Conservation (phyloP, 352 stramenopile genomes). For the Globisporangium abappressorium region DNA sequence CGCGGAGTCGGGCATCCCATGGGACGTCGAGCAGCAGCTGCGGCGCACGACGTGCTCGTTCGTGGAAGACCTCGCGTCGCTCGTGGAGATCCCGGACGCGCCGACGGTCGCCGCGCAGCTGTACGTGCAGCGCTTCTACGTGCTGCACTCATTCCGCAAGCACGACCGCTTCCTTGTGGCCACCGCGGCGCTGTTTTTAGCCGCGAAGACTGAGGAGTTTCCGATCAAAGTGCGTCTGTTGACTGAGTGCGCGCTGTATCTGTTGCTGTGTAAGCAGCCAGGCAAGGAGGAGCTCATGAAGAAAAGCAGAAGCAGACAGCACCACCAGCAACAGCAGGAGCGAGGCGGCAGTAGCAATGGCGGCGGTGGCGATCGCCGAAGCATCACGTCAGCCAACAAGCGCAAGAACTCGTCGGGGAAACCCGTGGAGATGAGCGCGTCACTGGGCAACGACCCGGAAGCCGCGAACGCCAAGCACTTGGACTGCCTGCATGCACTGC, state of each 20-base stretch:
- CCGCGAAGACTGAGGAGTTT: slow-evolving; percentile 75
- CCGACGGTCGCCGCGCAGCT: slow-evolving; percentile 57
- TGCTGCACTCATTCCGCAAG: slow-evolving; percentile 69
- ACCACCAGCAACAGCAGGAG: background rate
- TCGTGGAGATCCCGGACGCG: slow-evolving; percentile 60
- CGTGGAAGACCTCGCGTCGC: slow-evolving; percentile 57
- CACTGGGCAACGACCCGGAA: slow-evolving; percentile 51
- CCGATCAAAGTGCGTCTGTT: slow-evolving; percentile 74
- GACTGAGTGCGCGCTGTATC: slow-evolving; percentile 69
- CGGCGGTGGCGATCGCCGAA: background rate
- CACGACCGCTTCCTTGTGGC: slow-evolving; percentile 82
- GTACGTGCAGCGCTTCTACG: slow-evolving; percentile 77
- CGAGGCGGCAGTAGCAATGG: background rate
- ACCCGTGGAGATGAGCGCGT: slow-evolving; percentile 47
- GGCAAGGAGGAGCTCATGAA: slow-evolving; percentile 15
- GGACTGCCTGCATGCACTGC: slow-evolving; percentile 56
- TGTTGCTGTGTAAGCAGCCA: slow-evolving; percentile 50
- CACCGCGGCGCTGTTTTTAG: slow-evolving; percentile 72
- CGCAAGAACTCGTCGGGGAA: slow-evolving; percentile 29
- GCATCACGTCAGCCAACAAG: background rate
- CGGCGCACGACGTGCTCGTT: slow-evolving; percentile 64
- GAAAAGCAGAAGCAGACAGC: slow-evolving; percentile 13
- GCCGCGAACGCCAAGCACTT: slow-evolving; percentile 58
- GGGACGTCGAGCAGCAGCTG: slow-evolving; percentile 57
- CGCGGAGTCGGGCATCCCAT: slow-evolving; percentile 40